A percentile compares a stretch with the other conserved stretches of the same genome.
phyloP scores from a whole-genome alignment of 1,284 basidiomycete genomes.

The Pholiota adiposa region DNA sequence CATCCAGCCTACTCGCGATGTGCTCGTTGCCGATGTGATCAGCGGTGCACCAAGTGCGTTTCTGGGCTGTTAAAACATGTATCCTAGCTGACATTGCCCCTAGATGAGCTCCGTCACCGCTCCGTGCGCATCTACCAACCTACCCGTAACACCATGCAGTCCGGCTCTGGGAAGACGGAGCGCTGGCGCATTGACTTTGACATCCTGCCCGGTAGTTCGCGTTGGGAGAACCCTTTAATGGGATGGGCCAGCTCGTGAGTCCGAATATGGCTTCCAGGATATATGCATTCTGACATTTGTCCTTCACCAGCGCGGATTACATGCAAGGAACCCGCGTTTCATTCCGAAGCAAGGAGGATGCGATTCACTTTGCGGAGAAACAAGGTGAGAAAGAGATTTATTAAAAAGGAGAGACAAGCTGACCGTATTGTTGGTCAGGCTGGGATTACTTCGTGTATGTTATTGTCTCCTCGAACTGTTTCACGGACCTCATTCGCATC shows the following conservation, averaged over 20 bases:
- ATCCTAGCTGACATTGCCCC: not conserved
- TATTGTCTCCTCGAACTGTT: constrained; percentile 8
- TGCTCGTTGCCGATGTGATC: constrained; percentile 74
- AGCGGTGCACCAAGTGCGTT: constrained; percentile 80
- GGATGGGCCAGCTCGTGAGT: constrained; percentile 92
- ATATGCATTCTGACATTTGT: not conserved
- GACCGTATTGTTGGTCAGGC: constrained; percentile 42
- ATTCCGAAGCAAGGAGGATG: constrained; percentile 91
- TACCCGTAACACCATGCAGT: constrained; percentile 95
- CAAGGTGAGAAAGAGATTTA: constrained; percentile 61
- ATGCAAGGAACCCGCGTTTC: constrained; percentile 92
- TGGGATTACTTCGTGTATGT: constrained; percentile 82
- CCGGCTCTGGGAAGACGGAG: constrained; percentile 84
- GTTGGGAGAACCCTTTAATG: constrained; percentile 99
- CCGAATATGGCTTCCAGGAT: not conserved
- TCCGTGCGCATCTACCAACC: constrained; percentile 94
- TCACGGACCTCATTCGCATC: constrained; percentile 27
- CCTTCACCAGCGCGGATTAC: constrained; percentile 81
- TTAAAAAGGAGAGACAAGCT: constrained; percentile 4
- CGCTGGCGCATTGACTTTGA: constrained; percentile 98
- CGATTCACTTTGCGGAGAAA: constrained; percentile 93
- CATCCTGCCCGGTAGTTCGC: constrained; percentile 82
- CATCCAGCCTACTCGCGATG: constrained; percentile 50
- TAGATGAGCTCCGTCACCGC: constrained; percentile 86
- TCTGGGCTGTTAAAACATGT: not conserved